Evolutionary conservation across 805 yeast genomes (phyloP).

Genomic region (Kurtzmaniella cleridarum): DNA sequence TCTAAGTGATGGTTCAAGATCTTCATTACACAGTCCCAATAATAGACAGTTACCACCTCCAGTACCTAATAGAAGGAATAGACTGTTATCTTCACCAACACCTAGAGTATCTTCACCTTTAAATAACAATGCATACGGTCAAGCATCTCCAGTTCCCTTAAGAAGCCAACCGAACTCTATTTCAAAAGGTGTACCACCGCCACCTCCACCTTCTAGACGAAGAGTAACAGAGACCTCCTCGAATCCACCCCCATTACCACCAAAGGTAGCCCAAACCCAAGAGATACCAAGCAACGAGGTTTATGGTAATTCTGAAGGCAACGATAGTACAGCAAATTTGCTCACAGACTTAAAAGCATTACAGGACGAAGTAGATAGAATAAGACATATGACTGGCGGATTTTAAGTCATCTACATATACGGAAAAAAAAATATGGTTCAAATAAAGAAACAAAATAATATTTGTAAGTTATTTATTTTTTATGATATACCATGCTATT

Average conservation of each 20-base stretch:
- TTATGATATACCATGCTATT: too few relatives aligned
- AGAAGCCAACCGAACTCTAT: conserved; percentile 8
- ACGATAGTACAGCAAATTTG: conserved; percentile 44
- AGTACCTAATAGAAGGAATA: conserved; percentile 34
- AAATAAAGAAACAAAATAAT: not conserved
- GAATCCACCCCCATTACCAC: conserved; percentile 23
- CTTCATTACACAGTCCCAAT: not conserved
- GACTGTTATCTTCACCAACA: conserved; percentile 28
- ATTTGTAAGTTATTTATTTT: too few relatives aligned
- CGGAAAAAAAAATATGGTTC: not conserved
- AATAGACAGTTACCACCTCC: conserved; percentile 25
- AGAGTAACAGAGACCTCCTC: conserved; percentile 11
- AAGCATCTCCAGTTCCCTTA: conserved; percentile 17
- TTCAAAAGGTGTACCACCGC: conserved; percentile 22
- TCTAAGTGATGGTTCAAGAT: conserved; percentile 7
- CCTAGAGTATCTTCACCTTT: conserved; percentile 13
- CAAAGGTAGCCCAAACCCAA: conserved; percentile 14
- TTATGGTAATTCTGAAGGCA: conserved; percentile 5
- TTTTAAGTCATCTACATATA: conserved; percentile 15
- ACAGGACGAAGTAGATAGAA: conserved; percentile 64
- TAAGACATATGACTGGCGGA: conserved; percentile 43
- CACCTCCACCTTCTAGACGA: conserved; percentile 39
- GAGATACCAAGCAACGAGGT: not conserved
- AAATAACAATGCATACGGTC: conserved; percentile 1
- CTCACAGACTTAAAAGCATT: conserved; percentile 61